These are phyloP conservation scores for Cordyceps pruinosa DNA, from an alignment of 2,329 filamentous ascomycete species.

Conservation along the genomic window DNA sequence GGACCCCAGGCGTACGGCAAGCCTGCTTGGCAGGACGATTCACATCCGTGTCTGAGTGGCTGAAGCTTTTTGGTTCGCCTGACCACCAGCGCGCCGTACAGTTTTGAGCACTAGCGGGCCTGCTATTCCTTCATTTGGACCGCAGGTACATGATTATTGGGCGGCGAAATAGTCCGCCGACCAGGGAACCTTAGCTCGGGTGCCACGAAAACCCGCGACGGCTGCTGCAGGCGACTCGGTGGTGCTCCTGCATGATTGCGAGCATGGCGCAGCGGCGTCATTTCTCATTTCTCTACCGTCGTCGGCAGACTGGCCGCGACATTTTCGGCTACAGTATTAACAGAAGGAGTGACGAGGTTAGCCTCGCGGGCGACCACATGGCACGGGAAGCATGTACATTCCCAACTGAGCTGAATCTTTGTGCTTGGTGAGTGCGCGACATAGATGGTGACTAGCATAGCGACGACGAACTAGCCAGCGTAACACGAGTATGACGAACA, in stretches of 20 bases:
- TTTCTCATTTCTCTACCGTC: no score
- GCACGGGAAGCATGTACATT: not conserved
- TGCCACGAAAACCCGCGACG: not conserved
- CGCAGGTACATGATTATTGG: slow-evolving; percentile 8
- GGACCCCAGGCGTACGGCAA: not conserved
- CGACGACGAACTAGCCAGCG: not conserved
- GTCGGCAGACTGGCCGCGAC: no score
- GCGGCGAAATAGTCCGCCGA: not conserved
- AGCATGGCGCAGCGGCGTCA: no score
- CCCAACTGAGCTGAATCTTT: not conserved
- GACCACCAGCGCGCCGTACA: not conserved
- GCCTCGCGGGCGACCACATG: not conserved
- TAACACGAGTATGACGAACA: not conserved
- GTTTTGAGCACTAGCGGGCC: slow-evolving; percentile 3
- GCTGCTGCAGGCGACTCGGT: not conserved
- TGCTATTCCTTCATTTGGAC: slow-evolving; percentile 11
- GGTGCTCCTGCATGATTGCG: not conserved
- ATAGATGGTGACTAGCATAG: not conserved
- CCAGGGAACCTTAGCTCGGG: not conserved
- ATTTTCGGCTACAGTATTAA: no score
- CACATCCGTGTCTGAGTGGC: not conserved
- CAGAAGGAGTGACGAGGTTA: not conserved
- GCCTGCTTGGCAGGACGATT: not conserved
- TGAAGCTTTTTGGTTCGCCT: not conserved
- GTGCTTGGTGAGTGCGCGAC: not conserved